A percentile compares a stretch with the other conserved stretches of the same genome.
phyloP scores from a whole-genome alignment of 1,284 basidiomycete species.

The Leccinum pachyderme region DNA sequence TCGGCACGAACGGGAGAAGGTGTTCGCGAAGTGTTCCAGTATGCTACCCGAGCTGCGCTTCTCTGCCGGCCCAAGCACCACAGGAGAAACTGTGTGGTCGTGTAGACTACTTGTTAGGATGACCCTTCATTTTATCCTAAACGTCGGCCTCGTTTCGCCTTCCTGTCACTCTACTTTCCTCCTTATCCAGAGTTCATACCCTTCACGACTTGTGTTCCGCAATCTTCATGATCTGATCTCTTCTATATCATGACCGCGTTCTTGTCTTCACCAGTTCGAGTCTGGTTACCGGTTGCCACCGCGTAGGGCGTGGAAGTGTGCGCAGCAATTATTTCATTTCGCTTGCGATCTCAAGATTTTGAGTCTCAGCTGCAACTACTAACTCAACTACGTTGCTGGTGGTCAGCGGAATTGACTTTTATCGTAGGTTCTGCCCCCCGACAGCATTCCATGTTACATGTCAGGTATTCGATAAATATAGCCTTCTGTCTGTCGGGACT shows the following conservation, averaged over 20 bases:
- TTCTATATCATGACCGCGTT: slow-evolving; percentile 18
- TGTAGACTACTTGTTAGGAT: slow-evolving; percentile 42
- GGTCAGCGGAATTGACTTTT: no score
- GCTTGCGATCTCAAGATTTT: not conserved
- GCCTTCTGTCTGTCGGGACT: not conserved
- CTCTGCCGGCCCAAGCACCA: slow-evolving; percentile 46
- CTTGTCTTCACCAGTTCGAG: not conserved
- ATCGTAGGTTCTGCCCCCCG: no score
- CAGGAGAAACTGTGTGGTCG: slow-evolving; percentile 51
- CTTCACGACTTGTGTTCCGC: slow-evolving; percentile 38
- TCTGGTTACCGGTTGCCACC: slow-evolving; percentile 21
- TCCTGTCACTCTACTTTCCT: slow-evolving; percentile 12
- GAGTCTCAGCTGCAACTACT: not conserved
- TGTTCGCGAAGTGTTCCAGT: slow-evolving; percentile 91
- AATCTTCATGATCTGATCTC: slow-evolving; percentile 38
- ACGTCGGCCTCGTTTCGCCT: slow-evolving; percentile 21
- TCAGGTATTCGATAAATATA: not conserved
- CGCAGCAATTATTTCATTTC: slow-evolving; percentile 14
- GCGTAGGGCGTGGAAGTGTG: slow-evolving; percentile 1
- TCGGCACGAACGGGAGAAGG: slow-evolving; percentile 88
- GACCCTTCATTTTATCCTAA: slow-evolving; percentile 16
- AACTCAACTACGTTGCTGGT: no score
- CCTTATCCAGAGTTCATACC: slow-evolving; percentile 33
- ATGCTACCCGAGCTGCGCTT: slow-evolving; percentile 81
- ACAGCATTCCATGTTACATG: not conserved